A percentile compares a stretch with the other conserved stretches of the same genome.
Conservation (phyloP, 305 asterid species). For the Solanum aculeatissimum region DNA sequence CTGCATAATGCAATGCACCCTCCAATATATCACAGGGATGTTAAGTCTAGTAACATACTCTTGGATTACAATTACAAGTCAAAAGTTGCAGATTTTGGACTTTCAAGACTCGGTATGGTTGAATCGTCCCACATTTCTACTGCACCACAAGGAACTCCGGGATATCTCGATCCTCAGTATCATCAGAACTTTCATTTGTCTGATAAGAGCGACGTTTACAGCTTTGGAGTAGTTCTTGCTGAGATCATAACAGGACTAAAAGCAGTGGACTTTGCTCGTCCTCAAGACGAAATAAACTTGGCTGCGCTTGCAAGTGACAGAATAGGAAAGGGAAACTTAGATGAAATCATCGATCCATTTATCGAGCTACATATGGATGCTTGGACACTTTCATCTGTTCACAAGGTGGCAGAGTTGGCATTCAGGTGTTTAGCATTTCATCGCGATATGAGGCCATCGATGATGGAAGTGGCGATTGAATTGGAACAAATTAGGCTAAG, state of each 20-base stretch:
- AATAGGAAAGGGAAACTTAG: constrained; percentile 46
- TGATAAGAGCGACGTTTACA: constrained; percentile 56
- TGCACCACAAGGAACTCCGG: constrained; percentile 69
- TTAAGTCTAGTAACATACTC: constrained; percentile 57
- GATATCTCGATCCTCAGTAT: constrained; percentile 64
- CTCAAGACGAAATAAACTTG: constrained; percentile 40
- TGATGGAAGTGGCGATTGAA: constrained; percentile 68
- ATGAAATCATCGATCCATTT: constrained; percentile 47
- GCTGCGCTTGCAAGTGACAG: constrained; percentile 48
- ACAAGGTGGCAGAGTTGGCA: constrained; percentile 59
- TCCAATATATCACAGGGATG: constrained; percentile 59
- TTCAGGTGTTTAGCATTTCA: constrained; percentile 63
- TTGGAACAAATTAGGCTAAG: constrained; percentile 52
- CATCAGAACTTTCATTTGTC: constrained; percentile 64
- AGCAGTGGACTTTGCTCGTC: constrained; percentile 49
- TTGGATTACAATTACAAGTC: constrained; percentile 35
- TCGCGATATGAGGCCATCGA: constrained; percentile 63
- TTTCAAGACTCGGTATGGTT: constrained; percentile 40
- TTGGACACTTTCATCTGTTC: constrained; percentile 29
- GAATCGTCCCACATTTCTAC: constrained; percentile 57
- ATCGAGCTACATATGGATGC: constrained; percentile 13
- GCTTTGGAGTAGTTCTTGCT: constrained; percentile 55
- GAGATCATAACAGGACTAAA: constrained; percentile 52
- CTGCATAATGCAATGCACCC: constrained; percentile 51
- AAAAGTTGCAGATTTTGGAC: constrained; percentile 65